Percentiles rank a stretch among this genome's conserved stretches.
These are phyloP conservation scores for Priceomyces haplophilus DNA, from an alignment of 805 yeast species.

Conservation along the genomic window DNA sequence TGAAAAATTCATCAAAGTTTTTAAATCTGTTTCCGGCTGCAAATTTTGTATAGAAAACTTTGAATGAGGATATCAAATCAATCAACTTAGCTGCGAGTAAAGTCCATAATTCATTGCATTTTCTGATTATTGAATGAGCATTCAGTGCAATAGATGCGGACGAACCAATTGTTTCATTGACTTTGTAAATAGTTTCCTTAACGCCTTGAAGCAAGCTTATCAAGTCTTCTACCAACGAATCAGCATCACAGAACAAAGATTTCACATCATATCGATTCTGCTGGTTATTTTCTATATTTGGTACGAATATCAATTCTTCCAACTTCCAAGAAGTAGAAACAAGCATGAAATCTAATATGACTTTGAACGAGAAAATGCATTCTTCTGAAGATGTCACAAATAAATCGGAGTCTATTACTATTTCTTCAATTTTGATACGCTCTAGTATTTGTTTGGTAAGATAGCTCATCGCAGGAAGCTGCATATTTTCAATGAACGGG, in stretches of 20 bases:
- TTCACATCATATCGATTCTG: conserved; percentile 23
- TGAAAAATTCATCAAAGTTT: conserved; percentile 35
- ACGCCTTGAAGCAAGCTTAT: conserved; percentile 10
- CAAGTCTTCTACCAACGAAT: conserved; percentile 13
- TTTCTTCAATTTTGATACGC: neutral
- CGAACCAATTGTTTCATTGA: conserved; percentile 4
- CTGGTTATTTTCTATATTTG: conserved; percentile 15
- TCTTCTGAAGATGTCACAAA: conserved; percentile 5
- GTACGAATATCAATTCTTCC: conserved; percentile 27
- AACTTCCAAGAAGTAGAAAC: conserved; percentile 32
- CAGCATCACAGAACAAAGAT: conserved; percentile 19
- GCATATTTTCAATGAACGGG: conserved; percentile 12
- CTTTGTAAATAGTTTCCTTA: conserved; percentile 2
- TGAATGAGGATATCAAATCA: conserved; percentile 33
- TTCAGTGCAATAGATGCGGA: conserved; percentile 3
- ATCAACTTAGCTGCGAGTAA: conserved; percentile 23
- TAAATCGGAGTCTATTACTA: neutral
- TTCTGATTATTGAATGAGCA: conserved; percentile 13
- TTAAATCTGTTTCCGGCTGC: conserved; percentile 23
- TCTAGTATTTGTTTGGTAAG: neutral
- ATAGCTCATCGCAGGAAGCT: neutral
- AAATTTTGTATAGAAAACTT: conserved; percentile 32
- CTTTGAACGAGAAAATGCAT: conserved; percentile 14
- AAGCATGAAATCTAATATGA: conserved; percentile 24
- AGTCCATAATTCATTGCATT: conserved; percentile 23